Base-by-base conservation (phyloP, 768 basidiomycete genomes). In the Tephrocybe sp. region DNA sequence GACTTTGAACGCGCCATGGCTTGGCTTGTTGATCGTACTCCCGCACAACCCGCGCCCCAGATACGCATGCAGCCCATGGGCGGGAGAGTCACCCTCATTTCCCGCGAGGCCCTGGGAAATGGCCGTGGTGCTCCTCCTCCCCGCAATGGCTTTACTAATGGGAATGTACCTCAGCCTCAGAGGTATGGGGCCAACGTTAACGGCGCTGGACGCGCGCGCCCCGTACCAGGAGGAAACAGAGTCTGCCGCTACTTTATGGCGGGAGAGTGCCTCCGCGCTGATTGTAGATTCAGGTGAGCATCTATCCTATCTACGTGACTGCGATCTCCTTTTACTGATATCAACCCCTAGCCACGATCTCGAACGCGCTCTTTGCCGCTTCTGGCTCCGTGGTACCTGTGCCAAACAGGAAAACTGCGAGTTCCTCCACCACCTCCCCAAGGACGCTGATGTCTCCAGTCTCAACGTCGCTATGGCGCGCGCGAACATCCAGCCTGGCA, bases 1-100 rank as follows among this genome's bases (percentile, higher is more conserved):
- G 96, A 99, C 59, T 98, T 99, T 65, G 97, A 99, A 61, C 80
- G 80, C 32, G 88, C 97, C 11, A 98, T 98, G 90, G 90, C 87
- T 1, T 92, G 89, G 84, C 81, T 99, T 34, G 79, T 98, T 38
- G 91, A 96, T 56, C 83, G 86, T 40, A 76, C 77, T 28, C 64
- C 69, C 27, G 68, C 70, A 6, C 73, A 80, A 38, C 69, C 75
- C 40, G 57, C 65, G 32, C 69, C 74, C 9, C 75, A 79, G 59
- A 64, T 75, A 18, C 72, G 82, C 51, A 71, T 83, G 61, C 84
- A 86, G 60, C 68, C 78, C 16, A 72, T 86, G 68, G 87, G 86
- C 7, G 80, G 77, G n/a, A 72, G 88, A 43, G 79, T 89, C 16
- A 83, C 80, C 4, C 60, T 89, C 6, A 79, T 89, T 25, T 76